Evolutionary conservation across 345 rosid genomes (phyloP).

Genomic region (Acer yangbiense): DNA sequence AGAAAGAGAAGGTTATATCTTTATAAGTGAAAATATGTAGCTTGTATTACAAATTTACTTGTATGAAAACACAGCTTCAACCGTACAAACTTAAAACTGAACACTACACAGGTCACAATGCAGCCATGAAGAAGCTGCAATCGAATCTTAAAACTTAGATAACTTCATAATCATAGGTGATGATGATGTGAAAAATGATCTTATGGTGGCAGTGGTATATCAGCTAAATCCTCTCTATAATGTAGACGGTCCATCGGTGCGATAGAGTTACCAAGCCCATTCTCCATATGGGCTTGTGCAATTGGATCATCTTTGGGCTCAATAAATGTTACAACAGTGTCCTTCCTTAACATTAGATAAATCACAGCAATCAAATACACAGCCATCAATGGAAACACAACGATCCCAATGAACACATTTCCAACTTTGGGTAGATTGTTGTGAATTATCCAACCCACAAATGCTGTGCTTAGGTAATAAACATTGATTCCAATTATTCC

Average conservation of each 20-base stretch:
- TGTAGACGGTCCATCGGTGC: slow-evolving; percentile 19
- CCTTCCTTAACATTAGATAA: slow-evolving; percentile 54
- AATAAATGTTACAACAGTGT: slow-evolving; percentile 36
- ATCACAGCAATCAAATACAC: slow-evolving; percentile 45
- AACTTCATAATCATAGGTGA: no score
- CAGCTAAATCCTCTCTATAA: slow-evolving; percentile 54
- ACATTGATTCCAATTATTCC: slow-evolving; percentile 62
- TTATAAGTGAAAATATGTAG: no score
- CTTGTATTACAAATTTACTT: no score
- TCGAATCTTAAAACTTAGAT: not conserved
- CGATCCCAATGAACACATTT: slow-evolving; percentile 48
- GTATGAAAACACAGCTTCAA: not conserved
- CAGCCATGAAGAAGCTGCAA: not conserved
- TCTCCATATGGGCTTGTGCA: slow-evolving; percentile 29
- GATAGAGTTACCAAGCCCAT: slow-evolving; percentile 11
- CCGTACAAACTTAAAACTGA: not conserved
- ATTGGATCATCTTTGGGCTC: slow-evolving; percentile 36
- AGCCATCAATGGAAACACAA: slow-evolving; percentile 60
- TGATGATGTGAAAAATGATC: not conserved
- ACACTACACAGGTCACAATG: not conserved
- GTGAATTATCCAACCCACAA: slow-evolving; percentile 53
- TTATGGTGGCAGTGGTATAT: slow-evolving; percentile 42
- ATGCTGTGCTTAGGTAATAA: slow-evolving; percentile 55
- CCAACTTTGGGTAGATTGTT: slow-evolving; percentile 40
- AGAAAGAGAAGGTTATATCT: no score